These are phyloP conservation scores for Trypanosoma lewisi DNA, from an alignment of 208 protist genomes.

Conservation along the genomic window DNA sequence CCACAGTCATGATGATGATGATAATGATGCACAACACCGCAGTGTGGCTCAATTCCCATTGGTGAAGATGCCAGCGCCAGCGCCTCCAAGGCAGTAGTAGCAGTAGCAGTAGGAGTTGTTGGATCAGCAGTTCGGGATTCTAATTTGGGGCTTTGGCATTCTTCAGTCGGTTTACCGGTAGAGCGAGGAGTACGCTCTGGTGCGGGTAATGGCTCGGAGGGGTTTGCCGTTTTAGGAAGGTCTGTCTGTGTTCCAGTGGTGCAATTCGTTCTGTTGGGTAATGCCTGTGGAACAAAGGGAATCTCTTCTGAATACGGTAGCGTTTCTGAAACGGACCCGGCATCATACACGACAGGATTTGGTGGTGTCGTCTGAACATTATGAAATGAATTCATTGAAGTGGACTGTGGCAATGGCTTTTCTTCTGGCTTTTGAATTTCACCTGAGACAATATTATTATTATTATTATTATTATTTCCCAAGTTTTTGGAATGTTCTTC, in stretches of 20 bases:
- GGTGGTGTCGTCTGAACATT: not conserved
- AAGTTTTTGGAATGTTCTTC: not conserved
- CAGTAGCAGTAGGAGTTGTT: not conserved
- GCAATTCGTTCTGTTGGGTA: not conserved
- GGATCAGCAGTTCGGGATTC: not conserved
- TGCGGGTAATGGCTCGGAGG: not conserved
- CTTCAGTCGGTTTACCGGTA: not conserved
- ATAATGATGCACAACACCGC: conserved; percentile 17
- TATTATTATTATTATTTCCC: too few relatives aligned
- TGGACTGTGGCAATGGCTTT: not conserved
- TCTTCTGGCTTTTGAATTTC: not conserved
- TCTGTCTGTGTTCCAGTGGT: conserved; percentile 1
- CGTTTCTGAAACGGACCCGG: not conserved
- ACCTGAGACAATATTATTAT: not conserved
- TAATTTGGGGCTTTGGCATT: not conserved
- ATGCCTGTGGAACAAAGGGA: not conserved
- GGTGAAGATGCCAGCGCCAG: conserved; percentile 2
- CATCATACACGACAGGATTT: not conserved
- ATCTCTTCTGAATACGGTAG: not conserved
- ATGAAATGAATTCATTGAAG: not conserved
- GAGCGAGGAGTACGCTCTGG: not conserved
- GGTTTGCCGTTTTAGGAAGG: not conserved
- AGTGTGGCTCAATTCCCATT: not conserved
- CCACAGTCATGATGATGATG: conserved; percentile 19
- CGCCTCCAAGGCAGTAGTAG: conserved; percentile 17